Percentiles rank a stretch among this genome's conserved stretches.
These are phyloP conservation scores for Exophiala lecanii-corni DNA, from an alignment of 2,329 filamentous ascomycete species.

Conservation along the genomic window DNA sequence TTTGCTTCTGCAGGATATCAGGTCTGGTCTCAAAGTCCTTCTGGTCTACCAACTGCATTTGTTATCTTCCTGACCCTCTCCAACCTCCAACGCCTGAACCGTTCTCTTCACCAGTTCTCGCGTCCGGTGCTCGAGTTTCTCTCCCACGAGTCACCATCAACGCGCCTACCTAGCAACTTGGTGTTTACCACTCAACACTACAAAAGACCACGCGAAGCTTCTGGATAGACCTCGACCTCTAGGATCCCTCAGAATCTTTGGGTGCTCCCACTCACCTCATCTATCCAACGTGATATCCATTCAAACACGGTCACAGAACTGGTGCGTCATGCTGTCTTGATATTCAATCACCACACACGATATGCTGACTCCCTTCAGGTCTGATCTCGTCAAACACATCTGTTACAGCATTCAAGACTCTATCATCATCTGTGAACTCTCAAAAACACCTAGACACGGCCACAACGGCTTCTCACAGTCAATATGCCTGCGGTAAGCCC, in stretches of 20 bases:
- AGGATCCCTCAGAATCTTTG: too few relatives aligned
- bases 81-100: too few relatives aligned
- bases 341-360: slow-evolving; percentile 16
- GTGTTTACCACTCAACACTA: too few relatives aligned
- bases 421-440: slow-evolving; percentile 7
- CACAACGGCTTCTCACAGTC: slow-evolving; percentile 14
- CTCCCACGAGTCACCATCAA: too few relatives aligned
- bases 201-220: too few relatives aligned
- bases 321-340: slow-evolving; percentile 27
- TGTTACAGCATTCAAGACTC: not conserved
- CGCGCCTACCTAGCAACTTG: slow-evolving; percentile 14
- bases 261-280: too few relatives aligned
- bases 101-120: too few relatives aligned
- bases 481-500: slow-evolving; percentile 28
- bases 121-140: too few relatives aligned
- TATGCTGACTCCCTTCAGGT: slow-evolving; percentile 11
- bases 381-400: not conserved
- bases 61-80: slow-evolving; percentile 1
- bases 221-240: too few relatives aligned
- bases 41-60: not conserved
- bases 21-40: not conserved
- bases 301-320: slow-evolving; percentile 13
- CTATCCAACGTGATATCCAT: too few relatives aligned
- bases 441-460: slow-evolving; percentile 5
- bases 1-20: not conserved